Percentiles rank a stretch among this genome's conserved stretches.
These are phyloP conservation scores for Chamaecyparis obtusa DNA, from an alignment of 75 land plant genomes.

Conservation along the genomic window DNA sequence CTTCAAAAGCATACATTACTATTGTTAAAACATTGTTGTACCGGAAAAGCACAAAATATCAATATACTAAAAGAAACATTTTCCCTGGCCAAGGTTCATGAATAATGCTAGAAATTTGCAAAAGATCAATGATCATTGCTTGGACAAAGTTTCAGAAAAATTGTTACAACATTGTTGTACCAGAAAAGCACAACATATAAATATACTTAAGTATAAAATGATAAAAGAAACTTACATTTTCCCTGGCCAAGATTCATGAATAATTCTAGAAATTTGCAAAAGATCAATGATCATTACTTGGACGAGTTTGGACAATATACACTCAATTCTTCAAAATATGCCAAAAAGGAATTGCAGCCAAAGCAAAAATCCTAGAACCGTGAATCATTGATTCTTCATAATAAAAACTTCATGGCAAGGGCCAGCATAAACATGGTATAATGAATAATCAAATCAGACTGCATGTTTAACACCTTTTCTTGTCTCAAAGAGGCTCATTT, in stretches of 20 bases:
- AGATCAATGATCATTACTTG: not conserved
- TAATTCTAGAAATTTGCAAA: not conserved
- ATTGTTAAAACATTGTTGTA: not conserved
- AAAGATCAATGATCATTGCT: not conserved
- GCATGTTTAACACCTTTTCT: not conserved
- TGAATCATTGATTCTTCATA: constrained; percentile 1
- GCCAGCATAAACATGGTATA: not conserved
- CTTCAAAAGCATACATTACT: not conserved
- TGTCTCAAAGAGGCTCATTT: not conserved
- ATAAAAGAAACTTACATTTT: not conserved
- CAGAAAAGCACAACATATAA: not conserved
- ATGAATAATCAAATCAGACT: not conserved
- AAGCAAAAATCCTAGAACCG: constrained; percentile 2
- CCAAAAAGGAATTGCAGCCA: not conserved
- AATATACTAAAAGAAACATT: not conserved
- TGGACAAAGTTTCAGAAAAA: not conserved
- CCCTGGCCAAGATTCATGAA: not conserved
- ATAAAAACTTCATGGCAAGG: not conserved
- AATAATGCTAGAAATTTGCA: not conserved
- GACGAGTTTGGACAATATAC: not conserved
- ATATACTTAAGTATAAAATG: not conserved
- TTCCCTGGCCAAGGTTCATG: not conserved
- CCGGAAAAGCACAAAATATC: not conserved
- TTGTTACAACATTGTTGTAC: not conserved
- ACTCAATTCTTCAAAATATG: not conserved